Evolutionary conservation across 2,329 filamentous ascomycete genomes (phyloP).

Genomic region (Pseudogymnoascus sp.): DNA sequence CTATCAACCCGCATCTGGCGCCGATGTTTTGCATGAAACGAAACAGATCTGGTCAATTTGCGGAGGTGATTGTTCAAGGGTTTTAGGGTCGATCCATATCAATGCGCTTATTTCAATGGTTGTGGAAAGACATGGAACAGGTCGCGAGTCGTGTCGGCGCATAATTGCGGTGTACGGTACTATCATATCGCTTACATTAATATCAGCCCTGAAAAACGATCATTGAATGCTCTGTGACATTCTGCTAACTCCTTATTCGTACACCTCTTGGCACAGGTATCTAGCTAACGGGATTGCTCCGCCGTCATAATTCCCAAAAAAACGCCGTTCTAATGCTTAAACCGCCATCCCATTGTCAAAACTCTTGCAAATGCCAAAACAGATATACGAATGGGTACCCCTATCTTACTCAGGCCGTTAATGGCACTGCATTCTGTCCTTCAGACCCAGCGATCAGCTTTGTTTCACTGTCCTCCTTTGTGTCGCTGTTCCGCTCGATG

Average conservation of each 20-base stretch:
- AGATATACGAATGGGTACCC: not conserved
- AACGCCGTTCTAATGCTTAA: constrained; percentile 2
- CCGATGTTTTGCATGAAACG: constrained; percentile 5
- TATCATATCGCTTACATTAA: not conserved
- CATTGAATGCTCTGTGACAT: not conserved
- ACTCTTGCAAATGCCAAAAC: not conserved
- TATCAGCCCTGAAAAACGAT: not conserved
- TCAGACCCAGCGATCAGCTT: not conserved
- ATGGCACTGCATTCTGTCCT: not conserved
- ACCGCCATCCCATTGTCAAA: not conserved
- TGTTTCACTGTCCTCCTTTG: not conserved
- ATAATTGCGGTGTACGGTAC: not conserved
- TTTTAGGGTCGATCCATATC: not conserved
- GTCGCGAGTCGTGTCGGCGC: not conserved
- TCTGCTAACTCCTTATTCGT: not conserved
- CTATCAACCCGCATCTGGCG: not conserved
- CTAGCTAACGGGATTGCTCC: constrained; percentile 4
- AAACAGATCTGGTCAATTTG: constrained; percentile 4
- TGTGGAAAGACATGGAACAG: not conserved
- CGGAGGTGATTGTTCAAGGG: not conserved
- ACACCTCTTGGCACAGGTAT: constrained; percentile 3
- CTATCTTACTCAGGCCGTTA: constrained; percentile 5
- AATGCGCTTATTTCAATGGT: constrained; percentile 6
- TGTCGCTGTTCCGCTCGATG: constrained; percentile 15
- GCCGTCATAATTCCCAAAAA: not conserved